A percentile compares a stretch with the other conserved stretches of the same genome.
phyloP scores from a whole-genome alignment of 2,329 filamentous ascomycete species.

The Fusarium vanettenii region DNA sequence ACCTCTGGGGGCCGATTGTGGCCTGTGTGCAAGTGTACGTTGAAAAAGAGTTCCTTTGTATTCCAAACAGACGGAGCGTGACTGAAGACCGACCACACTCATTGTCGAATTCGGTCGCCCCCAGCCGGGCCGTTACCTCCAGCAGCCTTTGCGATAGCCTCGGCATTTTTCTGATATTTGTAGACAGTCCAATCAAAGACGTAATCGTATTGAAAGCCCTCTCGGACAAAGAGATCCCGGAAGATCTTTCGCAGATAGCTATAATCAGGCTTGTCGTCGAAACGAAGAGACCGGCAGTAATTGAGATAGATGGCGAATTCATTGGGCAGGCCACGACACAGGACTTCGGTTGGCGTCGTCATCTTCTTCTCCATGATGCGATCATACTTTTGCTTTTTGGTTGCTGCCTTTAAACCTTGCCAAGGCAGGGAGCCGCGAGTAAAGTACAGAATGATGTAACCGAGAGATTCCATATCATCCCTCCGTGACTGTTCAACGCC shows the following conservation, averaged over 20 bases:
- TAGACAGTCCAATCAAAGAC: slow-evolving; percentile 99
- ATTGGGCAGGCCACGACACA: slow-evolving; percentile 3
- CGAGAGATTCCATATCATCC: slow-evolving; percentile 7
- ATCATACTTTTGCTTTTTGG: slow-evolving; percentile 48
- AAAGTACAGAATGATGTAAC: slow-evolving; percentile 2
- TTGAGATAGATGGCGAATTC: slow-evolving; percentile 92
- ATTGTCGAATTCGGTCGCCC: neutral
- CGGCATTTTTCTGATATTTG: slow-evolving; percentile 99
- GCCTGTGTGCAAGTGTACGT: neutral
- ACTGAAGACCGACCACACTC: neutral
- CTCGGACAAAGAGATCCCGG: slow-evolving; percentile 97
- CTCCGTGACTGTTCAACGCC: slow-evolving; percentile 1
- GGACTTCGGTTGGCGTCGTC: neutral
- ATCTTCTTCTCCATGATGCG: slow-evolving; percentile 8
- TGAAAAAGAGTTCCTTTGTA: neutral
- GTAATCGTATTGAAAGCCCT: slow-evolving; percentile 99
- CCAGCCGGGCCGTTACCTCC: slow-evolving; percentile 48
- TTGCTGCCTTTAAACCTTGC: slow-evolving; percentile 6
- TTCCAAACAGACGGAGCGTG: neutral
- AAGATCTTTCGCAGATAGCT: slow-evolving; percentile 99
- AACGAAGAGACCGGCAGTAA: slow-evolving; percentile 98
- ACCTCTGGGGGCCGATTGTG: neutral
- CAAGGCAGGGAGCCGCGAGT: slow-evolving; percentile 5
- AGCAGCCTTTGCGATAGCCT: slow-evolving; percentile 88
- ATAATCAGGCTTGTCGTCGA: slow-evolving; percentile 99